Evolutionary conservation across 208 protist species (phyloP), one percentile per base, ranked within the genome.

Genomic region (Angomonas deanei): DNA sequence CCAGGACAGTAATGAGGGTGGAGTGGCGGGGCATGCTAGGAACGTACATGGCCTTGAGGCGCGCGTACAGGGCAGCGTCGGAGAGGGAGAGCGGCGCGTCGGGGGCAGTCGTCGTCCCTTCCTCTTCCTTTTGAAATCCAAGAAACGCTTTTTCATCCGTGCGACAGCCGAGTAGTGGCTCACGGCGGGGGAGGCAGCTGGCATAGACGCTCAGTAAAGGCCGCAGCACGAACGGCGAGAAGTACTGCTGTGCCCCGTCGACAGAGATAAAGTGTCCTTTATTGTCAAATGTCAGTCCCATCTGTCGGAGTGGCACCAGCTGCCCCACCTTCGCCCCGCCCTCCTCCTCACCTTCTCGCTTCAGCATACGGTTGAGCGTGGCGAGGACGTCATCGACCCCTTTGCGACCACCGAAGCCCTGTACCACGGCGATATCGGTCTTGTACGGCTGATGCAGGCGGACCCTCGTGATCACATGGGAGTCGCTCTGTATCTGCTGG

Each of bases 391-490:
- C 84, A 11, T 54, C 47, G 3, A 82, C 68, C 34, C 66, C 77
- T 54, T 92, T 92, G 42, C 38, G 56, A 42, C 72, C 64, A 10
- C 80, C 80, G 17, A 69, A 70, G 28, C 77, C 77, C 49, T 85
- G 82, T 50, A 85, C 67, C 5, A 64, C 33, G 3, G 17, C 49
- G 21, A 49, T 27, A 28, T 64, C 60, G 3, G 26, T 19, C 68
- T 54, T 28, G 31, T 23, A 30, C 66, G 57, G 15, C 49, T 58
- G 27, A 67, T 83, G 13, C 59, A 87, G 76, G 32, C 80, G 80
- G 31, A 92, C 76, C 17, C 83, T 84, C 0, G 84, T 94, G 56
- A 94, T 92, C 59, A 74, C 71, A 69, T 94, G 88, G 57, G 78
- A 86, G 49, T 71, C 59, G 8, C 72, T 67, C 0, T 80, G 72